Evolutionary conservation across 2,329 filamentous ascomycete genomes (phyloP), one percentile per base, ranked within the genome.

Genomic region (Pseudomassariella vexata): DNA sequence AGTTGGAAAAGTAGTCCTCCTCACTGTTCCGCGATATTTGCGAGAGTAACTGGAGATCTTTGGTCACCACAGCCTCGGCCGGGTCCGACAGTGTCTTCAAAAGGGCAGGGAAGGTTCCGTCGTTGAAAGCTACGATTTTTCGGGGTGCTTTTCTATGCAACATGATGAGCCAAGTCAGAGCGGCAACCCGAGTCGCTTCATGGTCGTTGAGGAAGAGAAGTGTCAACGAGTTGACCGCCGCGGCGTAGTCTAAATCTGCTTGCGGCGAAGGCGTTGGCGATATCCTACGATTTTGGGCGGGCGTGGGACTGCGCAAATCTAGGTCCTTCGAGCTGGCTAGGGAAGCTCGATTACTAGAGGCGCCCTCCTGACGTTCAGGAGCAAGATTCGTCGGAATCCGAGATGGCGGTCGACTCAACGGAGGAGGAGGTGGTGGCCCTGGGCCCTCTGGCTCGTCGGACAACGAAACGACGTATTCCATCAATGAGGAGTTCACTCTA

Each of bases 1-100:
- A 98, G 16, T 90, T 94, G 2, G 86, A 83, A 54, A 98, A 98
- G 59, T 96, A 96, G 43, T 89, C 87, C 52, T 98, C 92, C 49
- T 96, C 92, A 52, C 88, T 96, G 48, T 95, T 94, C 43, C 84
- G 80, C 3, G 90, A 96, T 34, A 98, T 96, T 46, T 98, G 92
- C 1, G 90, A 96, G 3, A 98, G 70, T 11, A 98, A 70, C 42
- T 96, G 85, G 19, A 98, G 63, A 55, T 98, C 92, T 47, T 92
- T 85, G 5, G 87, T 96, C 2, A 98, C 94, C 6, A 98, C 92
- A 12, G 88, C 85, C 55, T 98, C 92, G 6, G 90, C 85, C 6
- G 90, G 87, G 56, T 98, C 92, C 1, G 90, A 96, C 1, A 98
- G 70, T 0, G 92, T 98, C 62, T 98, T 98, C 19, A 98, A 77